phyloP scores from a whole-genome alignment of 2,329 filamentous ascomycete species.

The Colletotrichum sidae region DNA sequence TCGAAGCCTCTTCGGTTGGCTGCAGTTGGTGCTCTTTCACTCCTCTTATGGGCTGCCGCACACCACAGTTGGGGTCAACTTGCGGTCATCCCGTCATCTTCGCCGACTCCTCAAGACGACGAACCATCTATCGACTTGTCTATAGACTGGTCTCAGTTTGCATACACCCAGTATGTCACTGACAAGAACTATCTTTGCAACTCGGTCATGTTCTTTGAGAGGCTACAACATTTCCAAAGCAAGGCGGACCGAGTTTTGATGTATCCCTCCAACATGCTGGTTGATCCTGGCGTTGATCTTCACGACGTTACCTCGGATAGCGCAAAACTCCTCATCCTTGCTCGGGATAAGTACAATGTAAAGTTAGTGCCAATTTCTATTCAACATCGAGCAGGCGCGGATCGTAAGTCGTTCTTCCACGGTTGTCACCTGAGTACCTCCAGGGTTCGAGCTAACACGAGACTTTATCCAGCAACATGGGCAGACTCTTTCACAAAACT shows the following conservation, averaged over 20 bases:
- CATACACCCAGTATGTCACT: constrained; percentile 63
- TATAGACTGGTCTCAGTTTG: constrained; percentile 44
- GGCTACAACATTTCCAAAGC: neutral
- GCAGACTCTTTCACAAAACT: constrained; percentile 76
- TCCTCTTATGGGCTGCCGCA: no score
- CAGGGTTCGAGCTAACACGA: constrained; percentile 15
- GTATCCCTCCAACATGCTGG: neutral
- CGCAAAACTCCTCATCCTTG: constrained; percentile 52
- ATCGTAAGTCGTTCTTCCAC: constrained; percentile 45
- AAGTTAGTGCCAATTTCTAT: constrained; percentile 56
- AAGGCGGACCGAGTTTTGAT: neutral
- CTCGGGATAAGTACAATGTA: constrained; percentile 57
- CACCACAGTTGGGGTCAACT: no score
- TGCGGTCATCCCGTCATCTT: no score
- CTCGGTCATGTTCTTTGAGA: constrained; percentile 40
- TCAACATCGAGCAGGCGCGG: constrained; percentile 49
- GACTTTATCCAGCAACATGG: constrained; percentile 58
- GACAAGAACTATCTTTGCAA: constrained; percentile 60
- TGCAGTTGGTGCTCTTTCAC: no score
- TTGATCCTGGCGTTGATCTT: constrained; percentile 54
- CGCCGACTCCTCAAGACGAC: no score
- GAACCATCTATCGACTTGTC: no score
- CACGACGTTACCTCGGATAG: constrained; percentile 44
- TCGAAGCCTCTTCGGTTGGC: no score
- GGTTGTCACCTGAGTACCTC: neutral